phyloP scores from a whole-genome alignment of 768 basidiomycete genomes.

The Lanmaoa pseudosensibilis region DNA sequence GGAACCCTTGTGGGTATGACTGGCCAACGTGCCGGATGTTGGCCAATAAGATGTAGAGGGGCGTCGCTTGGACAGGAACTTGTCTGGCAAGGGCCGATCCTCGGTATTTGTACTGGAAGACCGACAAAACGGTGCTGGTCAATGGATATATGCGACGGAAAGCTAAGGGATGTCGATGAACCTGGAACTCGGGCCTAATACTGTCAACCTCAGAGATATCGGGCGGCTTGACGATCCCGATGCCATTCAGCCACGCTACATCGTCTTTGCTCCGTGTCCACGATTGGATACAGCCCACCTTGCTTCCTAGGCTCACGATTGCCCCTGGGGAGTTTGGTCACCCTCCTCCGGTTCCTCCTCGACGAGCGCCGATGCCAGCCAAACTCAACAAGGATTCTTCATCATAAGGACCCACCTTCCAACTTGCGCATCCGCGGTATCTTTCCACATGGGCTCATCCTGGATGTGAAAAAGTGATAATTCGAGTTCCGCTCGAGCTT shows the following conservation, averaged over 20 bases:
- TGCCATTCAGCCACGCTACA: constrained; percentile 77
- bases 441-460: constrained; percentile 99
- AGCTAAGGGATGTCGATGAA: too few species aligned
- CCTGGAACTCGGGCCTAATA: constrained; percentile 90
- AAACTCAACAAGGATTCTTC: constrained; percentile 74
- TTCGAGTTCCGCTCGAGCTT: constrained; percentile 87
- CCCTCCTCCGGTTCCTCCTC: too few species aligned
- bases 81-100: constrained; percentile 76
- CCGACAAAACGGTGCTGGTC: too few species aligned
- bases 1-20: constrained; percentile 24
- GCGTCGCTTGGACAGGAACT: constrained; percentile 74
- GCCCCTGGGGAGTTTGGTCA: too few species aligned
- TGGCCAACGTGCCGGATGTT: constrained; percentile 49
- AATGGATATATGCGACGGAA: too few species aligned
- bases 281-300: constrained; percentile 86
- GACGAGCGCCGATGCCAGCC: too few species aligned
- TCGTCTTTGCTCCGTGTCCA: constrained; percentile 86
- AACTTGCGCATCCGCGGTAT: constrained; percentile 84
- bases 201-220: constrained; percentile 82
- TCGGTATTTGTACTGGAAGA: too few species aligned
- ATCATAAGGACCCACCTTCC: constrained; percentile 97
- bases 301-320: constrained; percentile 83
- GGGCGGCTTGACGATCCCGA: constrained; percentile 82
- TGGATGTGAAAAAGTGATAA: constrained; percentile 93
- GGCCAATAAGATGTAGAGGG: constrained; percentile 65